Base-by-base conservation (phyloP, 129 eudicot species). In the Scalesia atractyloides region DNA sequence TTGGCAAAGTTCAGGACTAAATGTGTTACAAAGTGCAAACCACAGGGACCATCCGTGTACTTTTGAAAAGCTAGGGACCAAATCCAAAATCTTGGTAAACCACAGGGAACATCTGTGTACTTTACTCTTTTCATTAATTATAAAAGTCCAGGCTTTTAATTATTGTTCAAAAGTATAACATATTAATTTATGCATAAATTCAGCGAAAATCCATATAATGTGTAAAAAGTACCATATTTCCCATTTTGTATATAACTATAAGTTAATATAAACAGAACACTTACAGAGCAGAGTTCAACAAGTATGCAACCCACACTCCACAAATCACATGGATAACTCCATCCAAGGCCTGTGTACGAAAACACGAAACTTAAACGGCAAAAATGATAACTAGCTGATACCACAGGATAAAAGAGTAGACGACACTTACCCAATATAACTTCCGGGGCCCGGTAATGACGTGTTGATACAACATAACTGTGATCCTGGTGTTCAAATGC, bases 361-460 rank as follows among this genome's bases (percentile, higher is more conserved):
- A 56, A 50, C 36, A 61, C 11, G 22, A 9, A 51, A 53, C 24
- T 70, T 43, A 36, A 75, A 15, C 58, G 11, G 57, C 30, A 70
- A 13, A 65, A 13, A 16, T 7, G 51, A 68, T 37, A 68, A 64
- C 20, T 19, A 10, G 17, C 34, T 24, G 12, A 14, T 2, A 72
- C 36, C 70, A 57, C 39, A 14, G 33, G 70, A 70, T 30, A 51
- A 37, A 19, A 18, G 33, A 50, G 68, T 65, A 66, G 60, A 61
- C 26, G 20, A 12, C 57, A 82, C 48, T 74, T 76, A 88, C 97
- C 97, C 72, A 91, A 46, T 66, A 91, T 91, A 78, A 91, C 92
- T 80, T 91, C 97, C 8, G 97, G 96, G 53, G 97, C 97, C 78
- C 97, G 96, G 66, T 91, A 91, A 82, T 91, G 97, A 36, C 97